phyloP scores from a whole-genome alignment of 2,329 filamentous ascomycete species.

The Xylaria sp. region DNA sequence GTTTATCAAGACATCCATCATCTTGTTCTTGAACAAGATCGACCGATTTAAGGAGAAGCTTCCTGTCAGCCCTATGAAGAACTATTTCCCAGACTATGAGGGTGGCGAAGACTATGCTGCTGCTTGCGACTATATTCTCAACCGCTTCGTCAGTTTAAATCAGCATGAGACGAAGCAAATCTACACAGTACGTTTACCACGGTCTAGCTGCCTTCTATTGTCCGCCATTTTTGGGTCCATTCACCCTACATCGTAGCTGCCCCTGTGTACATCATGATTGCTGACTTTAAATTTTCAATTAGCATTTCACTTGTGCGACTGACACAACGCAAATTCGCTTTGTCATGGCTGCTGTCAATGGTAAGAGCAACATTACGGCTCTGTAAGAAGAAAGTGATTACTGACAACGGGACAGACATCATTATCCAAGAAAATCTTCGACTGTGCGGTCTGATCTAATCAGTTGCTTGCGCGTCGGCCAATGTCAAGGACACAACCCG shows the following conservation, averaged over 20 bases:
- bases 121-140: slow-evolving; percentile 98
- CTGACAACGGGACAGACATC: slow-evolving; percentile 78
- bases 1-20: slow-evolving; percentile 92
- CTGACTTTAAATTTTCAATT: slow-evolving; percentile 17
- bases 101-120: slow-evolving; percentile 94
- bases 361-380: slow-evolving; percentile 62
- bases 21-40: slow-evolving; percentile 89
- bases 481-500: slow-evolving; percentile 27
- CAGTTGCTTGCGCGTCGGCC: slow-evolving; percentile 10
- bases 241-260: background rate
- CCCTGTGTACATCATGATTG: background rate
- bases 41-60: slow-evolving; percentile 91
- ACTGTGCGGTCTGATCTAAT: slow-evolving; percentile 94
- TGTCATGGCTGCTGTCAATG: slow-evolving; percentile 99
- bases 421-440: slow-evolving; percentile 99
- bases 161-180: slow-evolving; percentile 99
- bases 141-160: slow-evolving; percentile 97
- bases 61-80: slow-evolving; percentile 83
- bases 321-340: slow-evolving; percentile 99
- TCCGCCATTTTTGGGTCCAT: background rate
- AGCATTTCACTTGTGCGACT: slow-evolving; percentile 96
- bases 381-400: background rate
- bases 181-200: slow-evolving; percentile 68
- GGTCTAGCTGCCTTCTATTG: background rate
- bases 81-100: slow-evolving; percentile 92